phyloP scores from a whole-genome alignment of 805 yeast genomes.

The Saccharomycopsis oosterbeekiorum region DNA sequence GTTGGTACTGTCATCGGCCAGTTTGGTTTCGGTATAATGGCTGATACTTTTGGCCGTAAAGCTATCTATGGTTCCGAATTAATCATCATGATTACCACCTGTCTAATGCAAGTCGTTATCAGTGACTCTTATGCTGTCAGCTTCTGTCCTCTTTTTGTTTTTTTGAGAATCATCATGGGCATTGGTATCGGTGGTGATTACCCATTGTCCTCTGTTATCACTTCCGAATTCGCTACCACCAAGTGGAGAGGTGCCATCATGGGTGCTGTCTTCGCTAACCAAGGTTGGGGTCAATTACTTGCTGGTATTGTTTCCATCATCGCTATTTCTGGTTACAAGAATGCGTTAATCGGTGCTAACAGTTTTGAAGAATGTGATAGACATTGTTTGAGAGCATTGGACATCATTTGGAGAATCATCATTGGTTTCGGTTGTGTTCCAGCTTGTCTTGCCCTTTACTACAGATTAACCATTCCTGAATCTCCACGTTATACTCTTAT shows the following conservation, averaged over 20 bases:
- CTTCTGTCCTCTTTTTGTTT: conserved; percentile 63
- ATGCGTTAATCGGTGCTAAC: conserved; percentile 43
- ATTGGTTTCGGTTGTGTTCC: conserved; percentile 89
- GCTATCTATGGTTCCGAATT: conserved; percentile 79
- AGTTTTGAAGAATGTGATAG: conserved; percentile 52
- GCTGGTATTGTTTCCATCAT: conserved; percentile 80
- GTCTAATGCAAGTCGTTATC: conserved; percentile 64
- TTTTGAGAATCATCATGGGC: conserved; percentile 83
- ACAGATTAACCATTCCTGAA: conserved; percentile 89
- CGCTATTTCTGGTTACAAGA: conserved; percentile 68
- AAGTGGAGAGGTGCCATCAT: conserved; percentile 97
- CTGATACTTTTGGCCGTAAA: conserved; percentile 80
- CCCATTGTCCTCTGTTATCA: conserved; percentile 83
- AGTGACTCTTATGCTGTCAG: conserved; percentile 65
- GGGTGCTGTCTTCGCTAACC: conserved; percentile 95
- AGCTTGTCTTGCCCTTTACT: conserved; percentile 74
- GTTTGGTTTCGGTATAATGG: conserved; percentile 71
- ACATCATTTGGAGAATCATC: conserved; percentile 90
- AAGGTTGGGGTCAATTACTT: conserved; percentile 89
- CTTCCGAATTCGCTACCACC: conserved; percentile 87
- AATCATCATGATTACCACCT: conserved; percentile 73
- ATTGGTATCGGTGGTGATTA: conserved; percentile 97
- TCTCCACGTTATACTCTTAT: conserved; percentile 86
- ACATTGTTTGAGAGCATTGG: conserved; percentile 67
- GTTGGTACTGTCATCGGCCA: conserved; percentile 94